Conservation (phyloP, 23 red algal genomes). For the Cyanidioschyzon merolae region DNA sequence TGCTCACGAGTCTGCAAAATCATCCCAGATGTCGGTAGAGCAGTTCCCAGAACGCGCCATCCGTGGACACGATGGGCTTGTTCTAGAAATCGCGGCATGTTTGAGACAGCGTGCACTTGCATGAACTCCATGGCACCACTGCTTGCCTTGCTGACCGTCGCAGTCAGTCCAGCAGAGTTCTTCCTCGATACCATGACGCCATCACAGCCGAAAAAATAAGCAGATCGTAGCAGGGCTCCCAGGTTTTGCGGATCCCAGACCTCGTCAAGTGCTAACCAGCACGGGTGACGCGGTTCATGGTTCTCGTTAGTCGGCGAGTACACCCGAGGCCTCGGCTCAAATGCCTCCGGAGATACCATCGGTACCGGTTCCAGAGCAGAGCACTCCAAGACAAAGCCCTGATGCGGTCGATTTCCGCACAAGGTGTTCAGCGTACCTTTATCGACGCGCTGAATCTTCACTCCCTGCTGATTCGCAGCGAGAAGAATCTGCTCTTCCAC, state of each 20-base stretch:
- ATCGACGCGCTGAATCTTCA: conserved; percentile 17
- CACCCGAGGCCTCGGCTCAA: background rate
- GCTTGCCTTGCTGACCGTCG: conserved; percentile 65
- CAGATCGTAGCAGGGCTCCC: conserved; percentile 56
- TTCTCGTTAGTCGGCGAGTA: background rate
- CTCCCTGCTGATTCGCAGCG: conserved; percentile 15
- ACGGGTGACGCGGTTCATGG: background rate
- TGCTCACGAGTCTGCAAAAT: background rate
- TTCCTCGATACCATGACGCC: conserved; percentile 50
- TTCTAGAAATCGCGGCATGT: conserved; percentile 52
- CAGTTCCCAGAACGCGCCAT: conserved; percentile 64
- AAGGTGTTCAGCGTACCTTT: conserved; percentile 85
- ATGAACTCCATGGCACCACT: conserved; percentile 82
- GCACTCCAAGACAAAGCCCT: conserved; percentile 67
- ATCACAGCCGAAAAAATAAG: conserved; percentile 66
- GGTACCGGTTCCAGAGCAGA: conserved; percentile 32
- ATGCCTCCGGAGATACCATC: conserved; percentile 18
- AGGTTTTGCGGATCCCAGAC: conserved; percentile 81
- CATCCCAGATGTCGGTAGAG: background rate
- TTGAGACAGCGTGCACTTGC: conserved; percentile 32
- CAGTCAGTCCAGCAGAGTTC: conserved; percentile 50
- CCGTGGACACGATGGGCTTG: conserved; percentile 24
- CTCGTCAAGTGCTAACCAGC: conserved; percentile 77
- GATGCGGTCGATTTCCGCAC: conserved; percentile 57
- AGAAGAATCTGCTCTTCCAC: conserved; percentile 22